Evolutionary conservation across 306 rosid species (phyloP).

Genomic region (Rubus idaeus): DNA sequence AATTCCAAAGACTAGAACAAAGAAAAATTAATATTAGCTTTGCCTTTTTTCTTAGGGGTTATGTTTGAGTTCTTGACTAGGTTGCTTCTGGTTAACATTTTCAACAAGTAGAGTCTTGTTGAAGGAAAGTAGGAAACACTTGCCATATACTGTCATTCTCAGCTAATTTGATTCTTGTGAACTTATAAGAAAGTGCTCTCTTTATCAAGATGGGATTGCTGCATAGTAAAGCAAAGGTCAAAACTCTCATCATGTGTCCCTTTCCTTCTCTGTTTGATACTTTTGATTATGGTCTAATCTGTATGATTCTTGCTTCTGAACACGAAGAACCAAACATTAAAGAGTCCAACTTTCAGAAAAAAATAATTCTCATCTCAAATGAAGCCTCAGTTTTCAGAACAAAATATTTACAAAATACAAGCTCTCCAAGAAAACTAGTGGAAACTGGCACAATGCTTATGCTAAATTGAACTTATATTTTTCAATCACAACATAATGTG

Average conservation of each 20-base stretch:
- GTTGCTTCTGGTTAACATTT: too few species aligned
- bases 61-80: too few species aligned
- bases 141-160: background rate
- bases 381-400: background rate
- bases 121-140: background rate
- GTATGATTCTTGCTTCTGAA: constrained; percentile 2
- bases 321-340: constrained; percentile 8
- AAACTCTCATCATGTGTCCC: background rate
- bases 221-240: constrained; percentile 12
- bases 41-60: too few species aligned
- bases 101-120: too few species aligned
- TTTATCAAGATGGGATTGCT: background rate
- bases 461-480: too few species aligned
- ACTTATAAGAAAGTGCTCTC: background rate
- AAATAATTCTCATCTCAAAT: background rate
- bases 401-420: background rate
- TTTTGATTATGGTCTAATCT: background rate
- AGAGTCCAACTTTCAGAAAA: background rate
- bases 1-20: too few species aligned
- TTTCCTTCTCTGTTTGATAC: constrained; percentile 8
- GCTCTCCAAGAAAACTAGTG: background rate
- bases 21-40: too few species aligned
- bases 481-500: background rate
- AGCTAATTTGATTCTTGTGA: background rate
- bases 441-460: background rate